Percentiles rank a stretch among this genome's conserved stretches.
Evolutionary conservation across 1,284 basidiomycete species (phyloP).

Genomic region (Puccinia polysora): DNA sequence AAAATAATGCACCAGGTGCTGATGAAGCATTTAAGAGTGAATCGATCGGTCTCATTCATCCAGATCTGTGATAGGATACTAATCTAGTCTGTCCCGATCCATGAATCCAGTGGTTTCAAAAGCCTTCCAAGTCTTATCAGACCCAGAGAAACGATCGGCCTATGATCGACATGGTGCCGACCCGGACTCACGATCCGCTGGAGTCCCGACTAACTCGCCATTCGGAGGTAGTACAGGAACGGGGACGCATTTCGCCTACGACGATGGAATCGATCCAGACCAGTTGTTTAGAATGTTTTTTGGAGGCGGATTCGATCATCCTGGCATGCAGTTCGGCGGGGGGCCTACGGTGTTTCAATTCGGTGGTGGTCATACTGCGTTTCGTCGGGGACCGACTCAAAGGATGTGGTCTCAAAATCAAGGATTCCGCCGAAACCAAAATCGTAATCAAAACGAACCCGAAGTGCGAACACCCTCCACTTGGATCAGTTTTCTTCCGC

Average conservation of each 20-base stretch:
- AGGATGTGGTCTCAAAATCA: background rate
- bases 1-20: constrained; percentile 93
- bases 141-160: constrained; percentile 81
- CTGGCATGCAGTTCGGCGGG: constrained; percentile 53
- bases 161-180: constrained; percentile 81
- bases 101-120: constrained; percentile 83
- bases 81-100: constrained; percentile 39
- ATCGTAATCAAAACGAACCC: constrained; percentile 4
- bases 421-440: background rate
- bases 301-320: constrained; percentile 59
- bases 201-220: constrained; percentile 57
- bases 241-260: constrained; percentile 53
- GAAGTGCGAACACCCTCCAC: constrained; percentile 22
- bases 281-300: constrained; percentile 99
- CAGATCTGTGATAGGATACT: background rate
- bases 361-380: constrained; percentile 61
- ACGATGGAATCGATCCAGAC: constrained; percentile 85
- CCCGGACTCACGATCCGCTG: constrained; percentile 72
- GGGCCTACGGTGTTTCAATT: constrained; percentile 56
- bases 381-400: constrained; percentile 17
- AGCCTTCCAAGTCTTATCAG: constrained; percentile 90
- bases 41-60: constrained; percentile 51
- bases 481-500: constrained; percentile 76
- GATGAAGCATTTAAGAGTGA: constrained; percentile 97
- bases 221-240: constrained; percentile 51